phyloP scores from a whole-genome alignment of 2,329 filamentous ascomycete genomes.

The Lasiodiplodia hormozganensis region DNA sequence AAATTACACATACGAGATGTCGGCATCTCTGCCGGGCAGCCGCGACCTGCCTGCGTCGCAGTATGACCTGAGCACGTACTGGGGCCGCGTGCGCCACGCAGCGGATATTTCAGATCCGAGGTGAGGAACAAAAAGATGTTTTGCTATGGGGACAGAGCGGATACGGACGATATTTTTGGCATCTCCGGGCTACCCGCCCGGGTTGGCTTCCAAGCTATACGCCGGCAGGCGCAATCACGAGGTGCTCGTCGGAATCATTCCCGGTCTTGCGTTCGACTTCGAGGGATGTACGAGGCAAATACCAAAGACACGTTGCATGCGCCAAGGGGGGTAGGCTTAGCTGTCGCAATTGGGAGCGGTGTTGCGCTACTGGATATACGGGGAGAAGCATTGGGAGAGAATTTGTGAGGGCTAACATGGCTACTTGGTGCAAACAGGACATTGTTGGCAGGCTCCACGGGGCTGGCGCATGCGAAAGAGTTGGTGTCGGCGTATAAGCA shows the following conservation, averaged over 20 bases:
- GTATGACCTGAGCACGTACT: slow-evolving; percentile 92
- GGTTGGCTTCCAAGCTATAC: neutral
- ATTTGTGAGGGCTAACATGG: neutral
- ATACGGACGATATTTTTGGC: too few relatives aligned
- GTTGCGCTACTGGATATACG: neutral
- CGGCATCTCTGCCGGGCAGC: slow-evolving; percentile 66
- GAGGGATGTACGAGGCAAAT: neutral
- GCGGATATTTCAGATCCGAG: slow-evolving; percentile 92
- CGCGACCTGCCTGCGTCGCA: slow-evolving; percentile 90
- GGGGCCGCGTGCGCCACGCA: slow-evolving; percentile 90
- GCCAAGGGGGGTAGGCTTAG: neutral
- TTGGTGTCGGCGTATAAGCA: slow-evolving; percentile 86
- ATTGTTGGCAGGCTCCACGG: slow-evolving; percentile 76
- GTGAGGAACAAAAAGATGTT: slow-evolving; percentile 63
- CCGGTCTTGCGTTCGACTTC: neutral
- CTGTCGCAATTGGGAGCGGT: neutral
- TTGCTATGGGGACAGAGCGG: neutral
- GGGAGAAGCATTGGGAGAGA: neutral
- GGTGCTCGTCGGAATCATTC: neutral
- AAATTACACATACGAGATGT: slow-evolving; percentile 54
- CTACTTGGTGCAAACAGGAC: slow-evolving; percentile 65
- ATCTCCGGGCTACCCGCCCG: too few relatives aligned
- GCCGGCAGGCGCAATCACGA: neutral
- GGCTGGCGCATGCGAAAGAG: slow-evolving; percentile 84
- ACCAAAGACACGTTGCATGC: neutral